Evolutionary conservation across 2,329 filamentous ascomycete genomes (phyloP).

Genomic region (Helicocarpus griseus): DNA sequence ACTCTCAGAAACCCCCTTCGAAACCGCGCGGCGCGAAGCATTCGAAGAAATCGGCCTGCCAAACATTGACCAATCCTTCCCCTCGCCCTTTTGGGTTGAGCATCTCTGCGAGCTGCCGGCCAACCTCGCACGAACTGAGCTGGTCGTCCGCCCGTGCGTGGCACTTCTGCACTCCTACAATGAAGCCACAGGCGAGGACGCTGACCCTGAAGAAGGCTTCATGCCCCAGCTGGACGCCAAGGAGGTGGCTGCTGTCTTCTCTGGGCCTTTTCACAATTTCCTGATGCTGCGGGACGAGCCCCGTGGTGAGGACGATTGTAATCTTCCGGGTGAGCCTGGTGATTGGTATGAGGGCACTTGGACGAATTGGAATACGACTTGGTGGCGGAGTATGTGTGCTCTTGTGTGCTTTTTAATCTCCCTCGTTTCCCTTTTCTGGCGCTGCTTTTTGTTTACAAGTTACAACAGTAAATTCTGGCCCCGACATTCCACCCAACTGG

Average conservation of each 20-base stretch:
- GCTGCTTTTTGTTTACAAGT: slow-evolving; percentile 12
- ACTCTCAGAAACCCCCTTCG: slow-evolving; percentile 50
- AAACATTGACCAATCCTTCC: slow-evolving; percentile 54
- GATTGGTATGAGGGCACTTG: slow-evolving; percentile 81
- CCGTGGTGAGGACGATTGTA: slow-evolving; percentile 24
- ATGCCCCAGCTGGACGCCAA: slow-evolving; percentile 76
- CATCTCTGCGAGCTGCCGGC: slow-evolving; percentile 77
- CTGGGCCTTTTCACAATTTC: slow-evolving; percentile 79
- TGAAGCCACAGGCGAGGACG: slow-evolving; percentile 30
- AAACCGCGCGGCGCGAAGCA: slow-evolving; percentile 82
- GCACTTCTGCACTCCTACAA: slow-evolving; percentile 63
- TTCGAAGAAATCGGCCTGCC: slow-evolving; percentile 90
- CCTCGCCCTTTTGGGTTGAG: slow-evolving; percentile 71
- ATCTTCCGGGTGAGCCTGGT: slow-evolving; percentile 39
- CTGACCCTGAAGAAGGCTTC: slow-evolving; percentile 57
- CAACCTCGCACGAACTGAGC: slow-evolving; percentile 61
- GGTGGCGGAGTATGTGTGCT: slow-evolving; percentile 53
- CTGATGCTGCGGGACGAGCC: slow-evolving; percentile 52
- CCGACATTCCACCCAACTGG: too few relatives aligned
- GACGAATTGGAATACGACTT: slow-evolving; percentile 65
- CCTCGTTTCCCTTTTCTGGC: slow-evolving; percentile 5
- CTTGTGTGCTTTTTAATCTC: slow-evolving; percentile 5
- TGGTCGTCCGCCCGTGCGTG: slow-evolving; percentile 66
- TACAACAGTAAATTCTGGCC: too few relatives aligned
- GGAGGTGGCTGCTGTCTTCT: slow-evolving; percentile 91